A percentile compares a stretch with the other conserved stretches of the same genome.
Evolutionary conservation across 352 stramenopile genomes (phyloP).

Genomic region (Phytophthora idaei): DNA sequence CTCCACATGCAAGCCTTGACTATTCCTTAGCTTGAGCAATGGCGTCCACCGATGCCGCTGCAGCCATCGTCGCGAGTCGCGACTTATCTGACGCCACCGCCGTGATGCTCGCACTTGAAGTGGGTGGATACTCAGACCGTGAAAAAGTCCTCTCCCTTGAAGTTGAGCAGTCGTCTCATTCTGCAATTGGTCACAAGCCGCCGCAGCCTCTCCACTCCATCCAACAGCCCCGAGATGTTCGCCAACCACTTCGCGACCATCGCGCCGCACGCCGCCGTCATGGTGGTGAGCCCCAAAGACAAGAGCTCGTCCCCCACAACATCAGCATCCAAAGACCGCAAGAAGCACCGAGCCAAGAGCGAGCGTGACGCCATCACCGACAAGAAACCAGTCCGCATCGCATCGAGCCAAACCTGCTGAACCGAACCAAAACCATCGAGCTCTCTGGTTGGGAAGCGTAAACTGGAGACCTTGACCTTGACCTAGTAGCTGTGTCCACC

Average conservation of each 20-base stretch:
- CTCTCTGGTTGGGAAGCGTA: not conserved
- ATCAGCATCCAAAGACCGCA: not conserved
- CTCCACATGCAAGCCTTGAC: too few species aligned
- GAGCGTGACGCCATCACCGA: slow-evolving; percentile 9
- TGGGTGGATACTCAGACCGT: slow-evolving; percentile 2
- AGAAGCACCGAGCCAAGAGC: slow-evolving; percentile 28
- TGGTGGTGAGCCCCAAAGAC: slow-evolving; percentile 23
- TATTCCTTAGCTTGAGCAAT: not conserved
- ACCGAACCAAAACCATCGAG: slow-evolving; percentile 1
- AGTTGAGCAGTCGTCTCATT: slow-evolving; percentile 35
- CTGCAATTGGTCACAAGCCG: slow-evolving; percentile 22
- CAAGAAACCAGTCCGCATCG: slow-evolving; percentile 25
- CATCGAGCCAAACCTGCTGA: slow-evolving; percentile 24
- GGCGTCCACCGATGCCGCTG: not conserved
- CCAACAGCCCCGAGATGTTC: slow-evolving; percentile 28
- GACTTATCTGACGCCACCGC: slow-evolving; percentile 2
- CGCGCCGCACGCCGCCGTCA: slow-evolving; percentile 35
- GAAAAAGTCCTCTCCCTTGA: slow-evolving; percentile 24
- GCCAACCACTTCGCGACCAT: slow-evolving; percentile 42
- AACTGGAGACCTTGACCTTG: too few species aligned
- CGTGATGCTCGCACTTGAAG: not conserved
- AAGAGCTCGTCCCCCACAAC: slow-evolving; percentile 2
- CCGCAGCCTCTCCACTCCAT: slow-evolving; percentile 1
- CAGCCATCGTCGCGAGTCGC: slow-evolving; percentile 11
- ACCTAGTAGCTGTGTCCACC: too few species aligned